A percentile compares a stretch with the other conserved stretches of the same genome.
phyloP scores from a whole-genome alignment of 2,329 filamentous ascomycete genomes.

The Hypoxylon sp. region DNA sequence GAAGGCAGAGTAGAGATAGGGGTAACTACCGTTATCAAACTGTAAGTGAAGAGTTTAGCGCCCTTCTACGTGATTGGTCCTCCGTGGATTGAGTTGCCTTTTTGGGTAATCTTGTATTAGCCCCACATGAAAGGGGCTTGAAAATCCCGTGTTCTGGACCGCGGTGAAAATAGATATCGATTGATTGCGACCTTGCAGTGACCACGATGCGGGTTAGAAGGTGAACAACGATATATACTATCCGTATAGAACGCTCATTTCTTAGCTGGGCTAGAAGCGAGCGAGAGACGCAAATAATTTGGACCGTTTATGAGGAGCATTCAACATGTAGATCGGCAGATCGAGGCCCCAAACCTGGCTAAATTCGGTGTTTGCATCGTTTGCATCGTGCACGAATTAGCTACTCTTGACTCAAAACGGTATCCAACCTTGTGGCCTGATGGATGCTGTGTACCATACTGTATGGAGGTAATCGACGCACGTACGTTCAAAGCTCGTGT shows the following conservation, averaged over 20 bases:
- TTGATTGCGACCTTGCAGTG: conserved; percentile 28
- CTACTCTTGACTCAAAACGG: conserved; percentile 10
- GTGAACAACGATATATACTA: conserved; percentile 12
- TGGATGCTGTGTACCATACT: background rate
- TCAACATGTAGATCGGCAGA: conserved; percentile 10
- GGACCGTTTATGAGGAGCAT: conserved; percentile 1
- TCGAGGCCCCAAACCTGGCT: conserved; percentile 19
- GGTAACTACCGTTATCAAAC: conserved; percentile 30
- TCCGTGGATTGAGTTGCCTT: conserved; percentile 25
- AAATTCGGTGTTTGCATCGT: conserved; percentile 22
- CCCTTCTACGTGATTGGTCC: conserved; percentile 31
- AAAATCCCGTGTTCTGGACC: conserved; percentile 30
- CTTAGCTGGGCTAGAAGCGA: conserved; percentile 9
- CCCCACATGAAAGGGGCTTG: conserved; percentile 11
- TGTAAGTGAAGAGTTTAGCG: conserved; percentile 2
- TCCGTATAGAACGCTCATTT: conserved; percentile 5
- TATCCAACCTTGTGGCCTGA: background rate
- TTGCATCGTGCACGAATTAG: conserved; percentile 21
- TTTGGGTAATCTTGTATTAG: conserved; percentile 37
- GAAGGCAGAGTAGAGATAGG: background rate
- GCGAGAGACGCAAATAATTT: conserved; percentile 9
- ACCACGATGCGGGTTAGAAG: conserved; percentile 16
- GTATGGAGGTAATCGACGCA: background rate
- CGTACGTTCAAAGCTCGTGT: background rate
- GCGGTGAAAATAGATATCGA: background rate